Base-by-base conservation (phyloP, 2,329 filamentous ascomycete genomes). In the Fusarium sp. region DNA sequence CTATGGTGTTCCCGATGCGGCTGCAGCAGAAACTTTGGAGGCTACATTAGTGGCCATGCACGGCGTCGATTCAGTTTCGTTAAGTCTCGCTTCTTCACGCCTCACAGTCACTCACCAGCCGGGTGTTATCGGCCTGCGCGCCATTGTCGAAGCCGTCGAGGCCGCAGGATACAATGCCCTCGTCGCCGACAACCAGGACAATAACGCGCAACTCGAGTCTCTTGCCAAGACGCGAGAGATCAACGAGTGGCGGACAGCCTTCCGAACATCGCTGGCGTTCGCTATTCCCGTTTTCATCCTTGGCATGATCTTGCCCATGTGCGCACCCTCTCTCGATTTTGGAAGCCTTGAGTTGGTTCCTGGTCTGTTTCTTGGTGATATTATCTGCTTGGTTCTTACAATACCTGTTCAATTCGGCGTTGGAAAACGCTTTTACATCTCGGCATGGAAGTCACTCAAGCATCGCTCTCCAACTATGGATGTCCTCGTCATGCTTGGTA, bases 381-480 rank as follows among this genome's bases (percentile, higher is more conserved):
- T 98, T 11, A 80, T 97, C 54, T 98, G 94, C 79, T 82, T 98
- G 52, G 75, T 86, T 58, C 88, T 99, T 50, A 98, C 96, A 13
- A 89, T 97, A 73, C 96, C 96, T 33, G 91, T 99, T 10, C 96
- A 99, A 79, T 99, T 99, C 75, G 96, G 96, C 71, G 93, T 99
- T 75, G 96, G 96, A 68, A 94, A 90, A 80, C 92, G 96, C 15
- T 99, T 98, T 78, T 99, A 99, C 78, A 79, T 91, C 61, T 96
- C 94, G 26, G 94, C 95, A n/a, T 98, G 88, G 82, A 97, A 97
- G 78, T 97, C 94, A 2, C 79, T 99, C 73, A 94, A 92, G 80
- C 96, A 99, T 78, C 88, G 90, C 21, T 92, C 94, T 7, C 95
- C 96, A 1, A 99, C 96, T 1, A 99, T 99, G 96, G 96, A 99